Conservation (phyloP, 805 yeast species). For the Ogataea wickerhamii region DNA sequence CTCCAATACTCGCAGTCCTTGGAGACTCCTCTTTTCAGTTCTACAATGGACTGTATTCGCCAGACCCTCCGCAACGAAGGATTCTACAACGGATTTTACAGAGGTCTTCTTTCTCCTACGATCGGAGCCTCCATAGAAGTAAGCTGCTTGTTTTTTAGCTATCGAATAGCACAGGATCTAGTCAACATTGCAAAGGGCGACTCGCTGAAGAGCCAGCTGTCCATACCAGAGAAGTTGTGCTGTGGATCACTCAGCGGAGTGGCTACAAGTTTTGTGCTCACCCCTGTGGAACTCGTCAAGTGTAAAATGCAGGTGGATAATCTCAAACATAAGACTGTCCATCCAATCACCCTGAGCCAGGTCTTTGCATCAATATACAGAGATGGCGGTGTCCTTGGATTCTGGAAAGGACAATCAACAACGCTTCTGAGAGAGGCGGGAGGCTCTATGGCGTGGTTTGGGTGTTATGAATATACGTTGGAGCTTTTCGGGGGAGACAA, state of each 20-base stretch:
- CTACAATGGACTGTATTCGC: slow-evolving; percentile 63
- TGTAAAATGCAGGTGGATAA: slow-evolving; percentile 78
- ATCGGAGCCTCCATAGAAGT: slow-evolving; percentile 89
- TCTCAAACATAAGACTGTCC: slow-evolving; percentile 24
- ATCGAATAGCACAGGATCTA: slow-evolving; percentile 44
- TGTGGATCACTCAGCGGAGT: slow-evolving; percentile 86
- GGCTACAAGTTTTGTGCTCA: slow-evolving; percentile 74
- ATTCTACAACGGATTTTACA: slow-evolving; percentile 63
- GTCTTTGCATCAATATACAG: slow-evolving; percentile 41
- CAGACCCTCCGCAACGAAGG: slow-evolving; percentile 71
- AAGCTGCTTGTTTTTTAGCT: slow-evolving; percentile 71
- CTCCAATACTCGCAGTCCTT: slow-evolving; percentile 70
- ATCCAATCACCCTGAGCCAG: slow-evolving; percentile 30
- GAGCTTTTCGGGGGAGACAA: slow-evolving; percentile 33
- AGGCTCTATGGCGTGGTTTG: slow-evolving; percentile 94
- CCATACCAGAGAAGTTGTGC: slow-evolving; percentile 34
- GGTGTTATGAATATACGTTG: slow-evolving; percentile 66
- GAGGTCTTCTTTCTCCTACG: slow-evolving; percentile 76
- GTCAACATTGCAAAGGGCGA: slow-evolving; percentile 28
- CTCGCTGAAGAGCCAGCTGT: slow-evolving; percentile 17
- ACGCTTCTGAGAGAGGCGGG: slow-evolving; percentile 80
- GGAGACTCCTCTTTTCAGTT: slow-evolving; percentile 42
- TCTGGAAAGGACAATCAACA: slow-evolving; percentile 85
- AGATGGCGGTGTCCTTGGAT: slow-evolving; percentile 58
- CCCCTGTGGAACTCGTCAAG: slow-evolving; percentile 90